These are phyloP conservation scores for Lepidium aucheri DNA, from an alignment of 345 rosid species.

Conservation along the genomic window DNA sequence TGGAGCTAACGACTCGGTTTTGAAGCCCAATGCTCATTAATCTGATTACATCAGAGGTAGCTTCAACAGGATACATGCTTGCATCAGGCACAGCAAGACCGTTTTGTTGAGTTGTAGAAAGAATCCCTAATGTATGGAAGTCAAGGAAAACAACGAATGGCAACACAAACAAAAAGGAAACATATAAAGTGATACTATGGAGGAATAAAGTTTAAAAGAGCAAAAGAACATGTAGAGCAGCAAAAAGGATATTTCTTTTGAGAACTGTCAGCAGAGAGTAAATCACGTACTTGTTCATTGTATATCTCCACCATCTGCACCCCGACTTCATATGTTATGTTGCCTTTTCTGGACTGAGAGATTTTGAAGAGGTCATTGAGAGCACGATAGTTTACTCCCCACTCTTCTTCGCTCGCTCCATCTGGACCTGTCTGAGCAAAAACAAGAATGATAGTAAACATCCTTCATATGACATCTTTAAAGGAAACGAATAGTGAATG, in stretches of 20 bases:
- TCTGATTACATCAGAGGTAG: conserved; percentile 63
- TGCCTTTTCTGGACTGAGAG: conserved; percentile 44
- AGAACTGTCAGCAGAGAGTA: conserved; percentile 48
- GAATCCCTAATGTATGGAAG: conserved; percentile 67
- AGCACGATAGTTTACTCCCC: conserved; percentile 91
- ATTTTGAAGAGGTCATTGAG: conserved; percentile 68
- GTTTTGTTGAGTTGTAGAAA: conserved; percentile 42
- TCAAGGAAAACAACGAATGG: conserved; percentile 41
- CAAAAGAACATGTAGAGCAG: not conserved
- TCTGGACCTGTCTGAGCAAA: conserved; percentile 61
- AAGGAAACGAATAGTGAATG: not conserved
- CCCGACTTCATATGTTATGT: conserved; percentile 47
- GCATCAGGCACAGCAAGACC: conserved; percentile 95
- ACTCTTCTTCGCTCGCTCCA: conserved; percentile 53
- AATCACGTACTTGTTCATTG: conserved; percentile 86
- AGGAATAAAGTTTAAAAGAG: not conserved
- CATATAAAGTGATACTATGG: not conserved
- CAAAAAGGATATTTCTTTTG: conserved; percentile 79
- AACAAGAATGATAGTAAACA: not conserved
- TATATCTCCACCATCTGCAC: conserved; percentile 95
- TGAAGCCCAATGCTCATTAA: conserved; percentile 72
- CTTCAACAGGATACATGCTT: conserved; percentile 59
- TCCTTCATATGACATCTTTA: not conserved
- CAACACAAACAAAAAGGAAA: not conserved
- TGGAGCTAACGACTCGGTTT: conserved; percentile 67